Conservation (phyloP, 2,329 filamentous ascomycete genomes). For the Monosporascus sp. region DNA sequence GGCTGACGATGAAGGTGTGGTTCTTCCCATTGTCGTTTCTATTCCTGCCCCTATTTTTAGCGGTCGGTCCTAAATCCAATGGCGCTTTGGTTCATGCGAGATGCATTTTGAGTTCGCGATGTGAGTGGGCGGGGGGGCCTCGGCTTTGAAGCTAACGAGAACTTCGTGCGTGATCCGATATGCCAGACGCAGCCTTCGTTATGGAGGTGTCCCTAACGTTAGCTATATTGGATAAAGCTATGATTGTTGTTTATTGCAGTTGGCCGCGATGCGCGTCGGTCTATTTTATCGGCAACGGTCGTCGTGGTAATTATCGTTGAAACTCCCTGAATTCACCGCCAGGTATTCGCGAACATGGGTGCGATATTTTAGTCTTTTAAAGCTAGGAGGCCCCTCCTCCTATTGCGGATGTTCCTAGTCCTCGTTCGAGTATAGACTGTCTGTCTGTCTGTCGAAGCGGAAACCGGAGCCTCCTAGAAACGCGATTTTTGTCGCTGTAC, state of each 20-base stretch:
- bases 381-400: background rate
- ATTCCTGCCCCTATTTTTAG: background rate
- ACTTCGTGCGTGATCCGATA: too few species aligned
- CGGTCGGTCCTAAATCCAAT: background rate
- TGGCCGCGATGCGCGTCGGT: too few species aligned
- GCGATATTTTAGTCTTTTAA: too few species aligned
- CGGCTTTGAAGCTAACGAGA: background rate
- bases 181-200: too few species aligned
- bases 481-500: background rate
- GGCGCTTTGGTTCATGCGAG: conserved; percentile 16
- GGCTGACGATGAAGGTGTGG: background rate
- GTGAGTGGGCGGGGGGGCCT: conserved; percentile 12
- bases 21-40: background rate
- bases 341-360: too few species aligned
- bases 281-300: too few species aligned
- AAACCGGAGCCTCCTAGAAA: background rate
- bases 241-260: too few species aligned
- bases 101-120: conserved; percentile 35
- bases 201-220: too few species aligned
- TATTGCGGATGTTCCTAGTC: background rate
- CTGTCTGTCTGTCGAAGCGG: background rate
- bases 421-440: too few species aligned
- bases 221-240: too few species aligned
- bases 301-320: too few species aligned
- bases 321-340: too few species aligned